Evolutionary conservation across 495 filamentous ascomycete species (phyloP), one percentile per base, ranked within the genome.

Genomic region (Aspergillus ellipticus): DNA sequence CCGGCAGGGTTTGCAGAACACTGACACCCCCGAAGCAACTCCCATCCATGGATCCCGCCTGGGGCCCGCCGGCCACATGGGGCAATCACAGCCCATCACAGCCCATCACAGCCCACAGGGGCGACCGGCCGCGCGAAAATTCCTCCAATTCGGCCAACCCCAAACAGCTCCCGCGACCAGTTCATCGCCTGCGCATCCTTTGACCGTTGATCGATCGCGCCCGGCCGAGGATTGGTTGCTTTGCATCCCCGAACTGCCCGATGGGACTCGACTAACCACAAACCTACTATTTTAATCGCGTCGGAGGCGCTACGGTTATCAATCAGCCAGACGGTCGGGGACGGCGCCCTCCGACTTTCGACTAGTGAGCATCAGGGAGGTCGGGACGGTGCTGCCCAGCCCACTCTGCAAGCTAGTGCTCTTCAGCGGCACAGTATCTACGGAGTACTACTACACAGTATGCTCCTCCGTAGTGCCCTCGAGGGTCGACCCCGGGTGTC

Each of bases 271-370:
- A n/a, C n/a, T n/a, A n/a, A 33, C 31, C 31, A 33, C 28, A 5
- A 4, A 31, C 31, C n/a, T 39, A 39, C 35, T 39, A 39, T 39
- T 39, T 39, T 39, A 39, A 39, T 39, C 35, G 35, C 35, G 2
- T 39, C 35, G 35, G 35, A n/a, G 35, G 35, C 35, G 35, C 11
- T 39, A 39, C 6, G 35, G 6, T 39, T 39, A 39, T 39, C 35
- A 39, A 39, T 39, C 35, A 39, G 35, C 33, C 8, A 10, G 13
- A 1, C 35, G 13, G 35, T 39, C 35, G 35, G 35, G 1, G n/a
- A 39, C n/a, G 9, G 13, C 33, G 33, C 4, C 22, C 31, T 55
- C 45, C 43, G 45, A 56, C 54, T n/a, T n/a, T n/a, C n/a, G n/a
- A n/a, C n/a, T n/a, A n/a, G n/a, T n/a, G n/a, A n/a, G n/a, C n/a